A percentile compares a stretch with the other conserved stretches of the same genome.
These are phyloP conservation scores for Tylopilus sp. DNA, from an alignment of 768 basidiomycete genomes.

Conservation along the genomic window DNA sequence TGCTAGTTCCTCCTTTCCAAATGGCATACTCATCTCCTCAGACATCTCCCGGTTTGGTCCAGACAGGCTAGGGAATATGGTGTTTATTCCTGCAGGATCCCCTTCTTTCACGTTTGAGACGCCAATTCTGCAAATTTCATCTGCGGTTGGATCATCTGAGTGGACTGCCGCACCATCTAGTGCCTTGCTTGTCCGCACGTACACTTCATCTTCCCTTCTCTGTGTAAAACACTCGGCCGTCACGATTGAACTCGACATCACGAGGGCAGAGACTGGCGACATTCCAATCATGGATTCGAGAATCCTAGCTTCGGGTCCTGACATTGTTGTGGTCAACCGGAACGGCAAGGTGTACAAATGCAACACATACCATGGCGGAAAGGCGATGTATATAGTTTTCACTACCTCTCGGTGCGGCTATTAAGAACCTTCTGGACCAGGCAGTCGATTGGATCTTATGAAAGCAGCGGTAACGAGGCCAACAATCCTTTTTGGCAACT, in stretches of 20 bases:
- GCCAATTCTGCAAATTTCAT: slow-evolving; percentile 62
- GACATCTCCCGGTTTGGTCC: slow-evolving; percentile 47
- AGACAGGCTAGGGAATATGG: slow-evolving; percentile 11
- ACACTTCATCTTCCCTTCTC: slow-evolving; percentile 41
- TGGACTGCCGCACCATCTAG: slow-evolving; percentile 14
- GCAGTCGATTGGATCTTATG: slow-evolving; percentile 15
- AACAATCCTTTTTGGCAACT: slow-evolving; percentile 59
- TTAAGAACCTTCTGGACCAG: slow-evolving; percentile 12
- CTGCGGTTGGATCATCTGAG: slow-evolving; percentile 26
- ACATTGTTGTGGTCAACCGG: slow-evolving; percentile 46
- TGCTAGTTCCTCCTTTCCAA: not conserved
- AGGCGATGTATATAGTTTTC: slow-evolving; percentile 38
- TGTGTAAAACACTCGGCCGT: slow-evolving; percentile 26
- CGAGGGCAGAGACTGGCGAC: slow-evolving; percentile 39
- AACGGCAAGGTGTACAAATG: slow-evolving; percentile 50
- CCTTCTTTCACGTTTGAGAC: slow-evolving; percentile 53
- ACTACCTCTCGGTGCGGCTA: not conserved
- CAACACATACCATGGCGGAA: slow-evolving; percentile 34
- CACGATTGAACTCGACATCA: slow-evolving; percentile 36
- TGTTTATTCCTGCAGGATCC: slow-evolving; percentile 34
- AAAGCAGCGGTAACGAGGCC: slow-evolving; percentile 21
- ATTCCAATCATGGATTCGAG: slow-evolving; percentile 47
- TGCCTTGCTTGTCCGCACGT: slow-evolving; percentile 42
- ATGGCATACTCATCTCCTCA: slow-evolving; percentile 23
- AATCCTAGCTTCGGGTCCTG: slow-evolving; percentile 31